Percentiles rank a stretch among this genome's conserved stretches.
Evolutionary conservation across 2,329 filamentous ascomycete genomes (phyloP).

Genomic region (Sarocladiaceae sp.): DNA sequence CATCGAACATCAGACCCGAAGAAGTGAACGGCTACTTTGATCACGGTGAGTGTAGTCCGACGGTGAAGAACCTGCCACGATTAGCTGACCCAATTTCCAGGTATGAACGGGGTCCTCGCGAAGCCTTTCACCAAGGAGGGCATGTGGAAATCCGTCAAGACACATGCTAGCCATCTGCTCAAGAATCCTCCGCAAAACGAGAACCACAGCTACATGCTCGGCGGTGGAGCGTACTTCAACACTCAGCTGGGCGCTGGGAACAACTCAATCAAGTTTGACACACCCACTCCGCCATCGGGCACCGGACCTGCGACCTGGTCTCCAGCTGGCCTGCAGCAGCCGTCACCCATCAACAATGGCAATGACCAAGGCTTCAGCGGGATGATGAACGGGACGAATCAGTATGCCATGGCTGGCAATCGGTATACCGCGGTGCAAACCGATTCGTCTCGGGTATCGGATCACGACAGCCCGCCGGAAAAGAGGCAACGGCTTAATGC

Average conservation of each 20-base stretch:
- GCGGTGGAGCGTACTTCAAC: slow-evolving; percentile 29
- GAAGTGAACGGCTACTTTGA: slow-evolving; percentile 97
- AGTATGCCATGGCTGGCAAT: slow-evolving; percentile 29
- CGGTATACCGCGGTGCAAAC: slow-evolving; percentile 22
- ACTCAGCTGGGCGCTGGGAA: slow-evolving; percentile 16
- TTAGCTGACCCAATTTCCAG: slow-evolving; percentile 40
- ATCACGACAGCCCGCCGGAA: slow-evolving; percentile 42
- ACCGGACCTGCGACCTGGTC: slow-evolving; percentile 45
- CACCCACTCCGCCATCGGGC: slow-evolving; percentile 50
- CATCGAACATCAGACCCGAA: slow-evolving; percentile 93
- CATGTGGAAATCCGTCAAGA: slow-evolving; percentile 80
- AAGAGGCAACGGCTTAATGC: slow-evolving; percentile 50
- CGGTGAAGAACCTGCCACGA: neutral
- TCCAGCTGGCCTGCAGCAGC: slow-evolving; percentile 46
- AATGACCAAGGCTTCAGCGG: slow-evolving; percentile 42
- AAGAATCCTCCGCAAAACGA: slow-evolving; percentile 54
- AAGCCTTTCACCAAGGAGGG: slow-evolving; percentile 94
- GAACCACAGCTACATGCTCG: slow-evolving; percentile 29
- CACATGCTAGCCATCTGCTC: slow-evolving; percentile 80
- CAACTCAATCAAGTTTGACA: slow-evolving; percentile 44
- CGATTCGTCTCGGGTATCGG: slow-evolving; percentile 26
- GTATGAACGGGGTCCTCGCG: slow-evolving; percentile 95
- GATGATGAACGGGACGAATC: slow-evolving; percentile 36
- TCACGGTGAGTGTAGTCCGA: slow-evolving; percentile 62
- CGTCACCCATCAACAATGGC: slow-evolving; percentile 36